Evolutionary conservation across 257 asterid species (phyloP), one percentile per base, ranked within the genome.

Genomic region (Jasminum sambac): DNA sequence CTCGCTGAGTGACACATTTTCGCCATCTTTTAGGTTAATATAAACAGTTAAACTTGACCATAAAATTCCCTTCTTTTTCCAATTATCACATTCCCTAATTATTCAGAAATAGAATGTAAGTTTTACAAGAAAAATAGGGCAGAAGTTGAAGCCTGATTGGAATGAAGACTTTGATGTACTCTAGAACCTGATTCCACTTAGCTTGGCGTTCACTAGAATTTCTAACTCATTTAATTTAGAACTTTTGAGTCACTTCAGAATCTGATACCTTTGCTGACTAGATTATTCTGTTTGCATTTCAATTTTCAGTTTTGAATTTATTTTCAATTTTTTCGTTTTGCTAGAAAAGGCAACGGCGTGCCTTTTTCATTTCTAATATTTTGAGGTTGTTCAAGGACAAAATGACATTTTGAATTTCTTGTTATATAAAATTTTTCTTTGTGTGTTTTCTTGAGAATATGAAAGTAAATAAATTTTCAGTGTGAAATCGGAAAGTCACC

Each of bases 101-200:
- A 55, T 11, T 30, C 8, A 19, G 16, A 55, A 55, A 23, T 16
- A 55, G 16, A 21, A 55, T 55, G 9, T 55, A 55, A 11, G 34
- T 14, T 19, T 19, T 30, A 30, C 36, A 30, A 30, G 36, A 30
- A 30, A 30, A 30, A 30, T 30, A 30, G 1, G 36, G 36, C 36
- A 30, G 36, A 30, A 30, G 36, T 30, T 1, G 42, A 25, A 25
- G 19, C 6, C n/a, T 69, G 14, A 21, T 37, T 11, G 25, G 62
- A 23, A 10, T 8, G 21, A 4, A 10, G 36, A 55, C 62, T 55
- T 5, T 55, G 16, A 55, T 55, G 62, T 16, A 55, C 36, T 55
- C 30, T 23, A 34, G 62, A 55, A 55, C 62, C 26, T 9, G 78
- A 74, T 74, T 60, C 78, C 48, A 60, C 44, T 64, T 68, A 13